Conservation (phyloP, 768 basidiomycete species). For the Psilocybe tampanensis region DNA sequence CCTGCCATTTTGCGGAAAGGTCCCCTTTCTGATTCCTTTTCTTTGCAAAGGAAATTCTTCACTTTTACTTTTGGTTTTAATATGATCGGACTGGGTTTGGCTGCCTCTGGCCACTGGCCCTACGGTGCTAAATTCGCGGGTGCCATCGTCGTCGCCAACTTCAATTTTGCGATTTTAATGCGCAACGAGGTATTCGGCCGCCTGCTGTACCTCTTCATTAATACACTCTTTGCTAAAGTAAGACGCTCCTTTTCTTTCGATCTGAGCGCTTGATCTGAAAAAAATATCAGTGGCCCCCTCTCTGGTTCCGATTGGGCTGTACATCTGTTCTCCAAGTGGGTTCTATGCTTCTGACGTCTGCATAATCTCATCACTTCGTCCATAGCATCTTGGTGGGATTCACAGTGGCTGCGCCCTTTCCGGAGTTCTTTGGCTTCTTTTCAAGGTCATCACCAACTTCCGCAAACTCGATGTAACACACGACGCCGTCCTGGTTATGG, state of each 20-base stretch:
- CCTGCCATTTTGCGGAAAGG: not conserved
- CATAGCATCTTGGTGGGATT: constrained; percentile 76
- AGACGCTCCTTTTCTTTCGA: constrained; percentile 9
- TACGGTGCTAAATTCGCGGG: constrained; percentile 64
- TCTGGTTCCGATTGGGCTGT: constrained; percentile 71
- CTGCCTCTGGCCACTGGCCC: constrained; percentile 65
- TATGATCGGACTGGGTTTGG: constrained; percentile 61
- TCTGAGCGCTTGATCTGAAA: constrained; percentile 8
- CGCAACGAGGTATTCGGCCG: constrained; percentile 81
- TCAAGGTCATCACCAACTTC: constrained; percentile 62
- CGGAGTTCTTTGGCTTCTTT: constrained; percentile 69
- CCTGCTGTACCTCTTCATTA: constrained; percentile 63
- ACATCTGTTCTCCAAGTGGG: constrained; percentile 70
- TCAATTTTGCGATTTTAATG: constrained; percentile 73
- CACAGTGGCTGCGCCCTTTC: constrained; percentile 77
- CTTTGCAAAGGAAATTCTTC: constrained; percentile 61
- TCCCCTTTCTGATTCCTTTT: not conserved
- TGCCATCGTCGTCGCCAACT: constrained; percentile 70
- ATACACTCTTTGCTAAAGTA: constrained; percentile 73
- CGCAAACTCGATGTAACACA: constrained; percentile 48
- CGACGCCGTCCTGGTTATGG: constrained; percentile 60
- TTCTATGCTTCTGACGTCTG: constrained; percentile 3
- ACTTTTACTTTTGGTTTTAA: constrained; percentile 62
- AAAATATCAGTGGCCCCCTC: constrained; percentile 64
- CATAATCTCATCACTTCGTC: constrained; percentile 5